Evolutionary conservation across 73 alveolate species (phyloP), one percentile per base, ranked within the genome.

Genomic region (Durusdinium trenchii): DNA sequence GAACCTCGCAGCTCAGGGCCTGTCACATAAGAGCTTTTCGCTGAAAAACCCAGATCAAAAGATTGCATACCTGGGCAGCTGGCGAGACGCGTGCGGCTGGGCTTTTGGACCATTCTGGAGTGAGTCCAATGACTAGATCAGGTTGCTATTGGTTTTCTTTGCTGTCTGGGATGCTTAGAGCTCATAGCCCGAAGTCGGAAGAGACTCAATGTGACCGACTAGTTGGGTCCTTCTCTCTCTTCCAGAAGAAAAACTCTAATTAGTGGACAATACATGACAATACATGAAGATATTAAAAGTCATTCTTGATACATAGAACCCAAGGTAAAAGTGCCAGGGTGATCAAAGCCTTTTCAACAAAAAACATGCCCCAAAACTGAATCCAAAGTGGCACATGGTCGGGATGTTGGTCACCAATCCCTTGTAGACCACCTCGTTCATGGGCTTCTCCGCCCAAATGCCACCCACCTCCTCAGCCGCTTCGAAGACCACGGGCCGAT

Each of bases 371-470:
- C 84, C 92, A 32, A 35, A 5, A 47, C 95, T 42, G 9, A 42
- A 9, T 40, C 43, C 51, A 30, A 73, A 67, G 38, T 60, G n/a
- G 52, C 96, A 91, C 87, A 91, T 69, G 42, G 86, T 47, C 0
- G 98, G 98, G 71, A 91, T 91, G 76, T 91, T 91, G 54, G 98
- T 91, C 51, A 91, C 98, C 76, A 91, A 36, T 30, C 98, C 98
- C 50, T 45, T 51, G 57, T 91, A 91, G 52, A 91, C 98, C 90
- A 91, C 98, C 3, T 42, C 60, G 35, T 91, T 91, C 26, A 52
- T 81, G 5, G 98, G 98, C n/a, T 78, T 76, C 0, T 87, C 90
- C 4, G 98, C 98, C 98, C 98, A 91, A 45, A 91, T 91, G n/a
- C 98, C 98, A 26, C 98, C 98, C 62, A 76, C 85, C 89, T 91